phyloP scores from a whole-genome alignment of 805 yeast genomes.

The Metschnikowia vanudenii region DNA sequence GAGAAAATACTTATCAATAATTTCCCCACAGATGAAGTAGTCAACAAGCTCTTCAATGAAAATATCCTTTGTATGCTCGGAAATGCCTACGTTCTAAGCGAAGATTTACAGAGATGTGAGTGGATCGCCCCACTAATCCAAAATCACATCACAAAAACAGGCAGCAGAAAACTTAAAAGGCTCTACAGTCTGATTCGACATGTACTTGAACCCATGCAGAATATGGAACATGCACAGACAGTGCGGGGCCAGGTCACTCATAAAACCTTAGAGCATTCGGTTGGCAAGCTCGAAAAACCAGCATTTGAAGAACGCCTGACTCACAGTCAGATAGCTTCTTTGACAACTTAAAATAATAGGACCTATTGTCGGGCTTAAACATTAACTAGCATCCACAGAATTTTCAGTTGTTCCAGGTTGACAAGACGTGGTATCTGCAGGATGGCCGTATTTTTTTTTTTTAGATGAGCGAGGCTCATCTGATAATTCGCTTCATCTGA shows the following conservation, averaged over 20 bases:
- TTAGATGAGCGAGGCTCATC: conserved; percentile 9
- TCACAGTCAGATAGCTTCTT: neutral
- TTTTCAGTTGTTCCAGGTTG: no score
- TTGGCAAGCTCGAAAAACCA: neutral
- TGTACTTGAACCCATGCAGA: neutral
- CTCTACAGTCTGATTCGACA: neutral
- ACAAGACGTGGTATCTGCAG: conserved; percentile 5
- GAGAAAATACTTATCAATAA: neutral
- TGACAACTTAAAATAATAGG: neutral
- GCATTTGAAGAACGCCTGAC: neutral
- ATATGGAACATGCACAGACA: neutral
- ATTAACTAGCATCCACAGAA: no score
- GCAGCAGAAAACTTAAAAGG: neutral
- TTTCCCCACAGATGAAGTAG: neutral
- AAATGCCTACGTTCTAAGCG: conserved; percentile 8
- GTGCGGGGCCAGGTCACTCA: neutral
- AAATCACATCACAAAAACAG: neutral
- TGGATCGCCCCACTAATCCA: conserved; percentile 17
- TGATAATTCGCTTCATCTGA: neutral
- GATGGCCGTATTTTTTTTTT: conserved; percentile 1
- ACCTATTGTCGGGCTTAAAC: no score
- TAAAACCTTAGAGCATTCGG: neutral
- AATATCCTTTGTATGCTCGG: conserved; percentile 11
- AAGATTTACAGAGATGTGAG: conserved; percentile 12
- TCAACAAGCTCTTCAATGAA: conserved; percentile 11